Evolutionary conservation across 1,139 yeast species (phyloP).

Genomic region (Candida mesenterica): DNA sequence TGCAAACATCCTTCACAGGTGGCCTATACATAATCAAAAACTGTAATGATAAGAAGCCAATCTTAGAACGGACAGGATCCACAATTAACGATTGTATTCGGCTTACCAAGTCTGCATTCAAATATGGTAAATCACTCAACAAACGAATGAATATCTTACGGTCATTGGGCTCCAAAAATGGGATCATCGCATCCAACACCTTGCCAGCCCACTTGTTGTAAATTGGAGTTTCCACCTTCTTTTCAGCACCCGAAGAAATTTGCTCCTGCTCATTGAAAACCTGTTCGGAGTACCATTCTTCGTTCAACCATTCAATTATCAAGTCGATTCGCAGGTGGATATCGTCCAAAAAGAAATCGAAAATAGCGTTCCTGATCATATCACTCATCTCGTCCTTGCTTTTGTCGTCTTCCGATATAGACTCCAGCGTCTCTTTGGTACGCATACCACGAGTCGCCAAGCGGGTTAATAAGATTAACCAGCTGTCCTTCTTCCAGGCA

Average conservation of each 20-base stretch:
- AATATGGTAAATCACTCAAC: conserved; percentile 80
- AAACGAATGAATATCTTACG: conserved; percentile 77
- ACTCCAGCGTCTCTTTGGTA: conserved; percentile 14
- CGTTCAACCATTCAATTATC: conserved; percentile 91
- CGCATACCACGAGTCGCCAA: conserved; percentile 78
- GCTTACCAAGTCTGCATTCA: conserved; percentile 58
- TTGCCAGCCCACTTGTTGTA: conserved; percentile 70
- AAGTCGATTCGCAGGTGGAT: conserved; percentile 72
- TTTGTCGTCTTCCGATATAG: conserved; percentile 14
- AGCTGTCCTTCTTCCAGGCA: conserved; percentile 69
- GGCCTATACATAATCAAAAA: conserved; percentile 89
- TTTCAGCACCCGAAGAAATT: conserved; percentile 13
- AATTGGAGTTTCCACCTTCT: conserved; percentile 35
- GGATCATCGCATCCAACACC: conserved; percentile 76
- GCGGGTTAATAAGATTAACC: conserved; percentile 76
- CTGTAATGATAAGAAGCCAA: conserved; percentile 80
- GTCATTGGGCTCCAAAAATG: conserved; percentile 79
- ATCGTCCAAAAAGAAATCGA: conserved; percentile 70
- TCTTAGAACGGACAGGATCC: conserved; percentile 78
- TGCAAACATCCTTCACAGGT: conserved; percentile 66
- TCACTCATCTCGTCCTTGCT: conserved; percentile 48
- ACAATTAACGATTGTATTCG: conserved; percentile 72
- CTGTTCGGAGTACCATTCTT: conserved; percentile 85
- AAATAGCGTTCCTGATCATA: conserved; percentile 65
- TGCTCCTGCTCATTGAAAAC: conserved; percentile 30